These are phyloP conservation scores for Cutaneotrichosporon mucoides DNA, from an alignment of 1,284 basidiomycete species.

Conservation along the genomic window DNA sequence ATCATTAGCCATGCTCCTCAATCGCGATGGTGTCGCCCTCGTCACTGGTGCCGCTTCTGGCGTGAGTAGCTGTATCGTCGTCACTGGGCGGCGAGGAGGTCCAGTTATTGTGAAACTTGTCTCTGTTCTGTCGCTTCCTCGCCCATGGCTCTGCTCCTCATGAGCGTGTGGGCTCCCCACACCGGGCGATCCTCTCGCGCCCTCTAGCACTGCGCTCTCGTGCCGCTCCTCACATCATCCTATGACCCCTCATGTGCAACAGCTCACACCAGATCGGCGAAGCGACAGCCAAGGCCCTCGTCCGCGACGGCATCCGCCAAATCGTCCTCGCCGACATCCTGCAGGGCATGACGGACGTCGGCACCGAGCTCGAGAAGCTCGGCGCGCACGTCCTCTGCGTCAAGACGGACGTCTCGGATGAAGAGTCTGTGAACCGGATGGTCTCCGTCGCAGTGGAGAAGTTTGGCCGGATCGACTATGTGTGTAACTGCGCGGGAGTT, in stretches of 20 bases:
- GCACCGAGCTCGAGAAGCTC: not conserved
- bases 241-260: too few species aligned
- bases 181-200: too few species aligned
- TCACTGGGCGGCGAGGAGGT: too few species aligned
- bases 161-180: too few species aligned
- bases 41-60: too few species aligned
- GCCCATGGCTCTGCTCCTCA: not conserved
- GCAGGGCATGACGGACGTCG: conserved; percentile 6
- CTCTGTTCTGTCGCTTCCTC: not conserved
- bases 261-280: conserved; percentile 12
- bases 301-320: conserved; percentile 6
- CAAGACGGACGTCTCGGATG: conserved; percentile 15
- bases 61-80: too few species aligned
- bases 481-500: conserved; percentile 32
- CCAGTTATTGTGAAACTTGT: too few species aligned
- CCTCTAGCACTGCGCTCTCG: too few species aligned
- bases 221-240: too few species aligned
- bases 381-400: conserved; percentile 1
- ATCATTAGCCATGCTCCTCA: too few species aligned
- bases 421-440: conserved; percentile 8
- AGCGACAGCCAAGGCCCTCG: conserved; percentile 10
- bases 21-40: too few species aligned
- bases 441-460: conserved; percentile 3
- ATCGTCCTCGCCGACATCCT: conserved; percentile 11
- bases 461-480: conserved; percentile 37